These are phyloP conservation scores for Meredithiella fracta DNA, from an alignment of 2,329 filamentous ascomycete genomes.

Conservation along the genomic window DNA sequence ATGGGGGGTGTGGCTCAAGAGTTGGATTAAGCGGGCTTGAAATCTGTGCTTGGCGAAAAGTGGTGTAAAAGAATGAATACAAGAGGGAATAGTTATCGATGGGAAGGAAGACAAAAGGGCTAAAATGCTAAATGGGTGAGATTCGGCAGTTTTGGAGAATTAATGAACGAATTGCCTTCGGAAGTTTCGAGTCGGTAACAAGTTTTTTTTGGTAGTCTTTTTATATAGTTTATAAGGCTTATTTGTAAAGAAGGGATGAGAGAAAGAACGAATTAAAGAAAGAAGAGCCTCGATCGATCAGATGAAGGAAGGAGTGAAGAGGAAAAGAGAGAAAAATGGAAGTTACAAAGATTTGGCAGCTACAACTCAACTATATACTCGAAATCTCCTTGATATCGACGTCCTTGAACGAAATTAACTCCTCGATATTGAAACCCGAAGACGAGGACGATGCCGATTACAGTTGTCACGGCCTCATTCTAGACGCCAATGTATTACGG, in stretches of 20 bases:
- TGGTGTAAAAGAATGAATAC: not conserved
- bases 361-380: not conserved
- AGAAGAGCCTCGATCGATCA: not conserved
- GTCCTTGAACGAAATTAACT: too few species aligned
- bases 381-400: too few species aligned
- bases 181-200: not conserved
- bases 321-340: conserved; percentile 6
- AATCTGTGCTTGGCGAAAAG: not conserved
- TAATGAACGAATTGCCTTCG: too few species aligned
- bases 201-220: not conserved
- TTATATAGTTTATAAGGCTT: not conserved
- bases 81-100: not conserved
- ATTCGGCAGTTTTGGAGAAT: not conserved
- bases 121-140: not conserved
- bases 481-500: too few species aligned
- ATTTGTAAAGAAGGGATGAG: not conserved
- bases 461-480: too few species aligned
- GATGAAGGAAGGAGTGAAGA: conserved; percentile 2
- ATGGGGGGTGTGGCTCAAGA: not conserved
- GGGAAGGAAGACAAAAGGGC: too few species aligned
- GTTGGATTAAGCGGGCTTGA: not conserved
- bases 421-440: too few species aligned
- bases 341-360: not conserved
- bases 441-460: too few species aligned
- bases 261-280: not conserved